Conservation (phyloP, 345 rosid genomes). For the Psidium friedrichsthalianum region DNA sequence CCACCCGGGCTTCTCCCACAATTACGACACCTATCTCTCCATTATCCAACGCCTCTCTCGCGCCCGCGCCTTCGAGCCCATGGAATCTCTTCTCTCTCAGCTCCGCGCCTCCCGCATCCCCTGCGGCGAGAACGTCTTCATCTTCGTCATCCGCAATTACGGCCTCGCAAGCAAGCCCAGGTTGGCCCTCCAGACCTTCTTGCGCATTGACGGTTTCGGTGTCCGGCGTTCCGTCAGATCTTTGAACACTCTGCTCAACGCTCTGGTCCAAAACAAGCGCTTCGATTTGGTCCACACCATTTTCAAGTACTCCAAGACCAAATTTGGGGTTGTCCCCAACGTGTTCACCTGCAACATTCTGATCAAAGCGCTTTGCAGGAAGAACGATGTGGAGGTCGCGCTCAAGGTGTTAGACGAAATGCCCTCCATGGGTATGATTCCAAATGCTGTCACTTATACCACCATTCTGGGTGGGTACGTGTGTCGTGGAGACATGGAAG, state of each 20-base stretch:
- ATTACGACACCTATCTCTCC: constrained; percentile 62
- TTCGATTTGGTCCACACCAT: constrained; percentile 41
- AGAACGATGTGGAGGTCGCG: constrained; percentile 50
- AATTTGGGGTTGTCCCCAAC: constrained; percentile 55
- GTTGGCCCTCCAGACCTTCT: constrained; percentile 39
- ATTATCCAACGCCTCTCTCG: constrained; percentile 73
- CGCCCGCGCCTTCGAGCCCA: constrained; percentile 62
- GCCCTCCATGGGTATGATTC: constrained; percentile 72
- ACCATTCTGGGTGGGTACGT: constrained; percentile 68
- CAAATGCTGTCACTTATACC: constrained; percentile 62
- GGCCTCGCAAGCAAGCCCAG: constrained; percentile 63
- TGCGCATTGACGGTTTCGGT: constrained; percentile 41
- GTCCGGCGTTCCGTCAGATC: constrained; percentile 67
- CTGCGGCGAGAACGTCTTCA: constrained; percentile 69
- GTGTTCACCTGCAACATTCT: constrained; percentile 65
- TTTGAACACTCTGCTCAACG: constrained; percentile 70
- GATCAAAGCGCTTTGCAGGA: constrained; percentile 57
- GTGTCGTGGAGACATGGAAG: constrained; percentile 56
- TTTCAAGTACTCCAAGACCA: constrained; percentile 37
- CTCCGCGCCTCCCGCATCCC: constrained; percentile 34
- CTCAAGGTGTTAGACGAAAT: constrained; percentile 62
- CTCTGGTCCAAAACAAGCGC: constrained; percentile 55
- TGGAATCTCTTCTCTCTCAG: constrained; percentile 53
- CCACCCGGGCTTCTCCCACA: constrained; percentile 58
- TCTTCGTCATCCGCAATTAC: constrained; percentile 59